Conservation (phyloP, 352 stramenopile species). For the Globisporangium viniferum region DNA sequence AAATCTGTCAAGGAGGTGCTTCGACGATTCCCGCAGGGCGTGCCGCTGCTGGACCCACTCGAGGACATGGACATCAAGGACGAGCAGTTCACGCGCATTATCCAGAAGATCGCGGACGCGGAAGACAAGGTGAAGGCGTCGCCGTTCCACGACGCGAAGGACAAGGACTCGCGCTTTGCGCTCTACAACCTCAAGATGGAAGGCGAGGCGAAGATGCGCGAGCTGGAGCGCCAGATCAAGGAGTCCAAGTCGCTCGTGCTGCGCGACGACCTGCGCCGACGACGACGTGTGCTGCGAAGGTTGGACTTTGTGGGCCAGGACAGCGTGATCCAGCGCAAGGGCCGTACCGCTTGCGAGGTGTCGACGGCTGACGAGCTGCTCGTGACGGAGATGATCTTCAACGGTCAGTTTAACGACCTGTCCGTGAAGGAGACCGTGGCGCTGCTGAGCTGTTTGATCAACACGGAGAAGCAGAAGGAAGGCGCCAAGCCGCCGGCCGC, state of each 20-base stretch:
- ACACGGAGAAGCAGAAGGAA: constrained; percentile 92
- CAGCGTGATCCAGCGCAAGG: constrained; percentile 98
- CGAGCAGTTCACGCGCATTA: constrained; percentile 87
- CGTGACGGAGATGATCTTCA: constrained; percentile 98
- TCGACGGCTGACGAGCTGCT: constrained; percentile 98
- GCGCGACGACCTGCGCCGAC: constrained; percentile 93
- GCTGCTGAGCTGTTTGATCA: constrained; percentile 96
- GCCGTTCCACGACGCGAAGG: constrained; percentile 60
- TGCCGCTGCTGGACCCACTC: constrained; percentile 92
- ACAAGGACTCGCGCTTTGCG: constrained; percentile 80
- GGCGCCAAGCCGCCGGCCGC: constrained; percentile 73
- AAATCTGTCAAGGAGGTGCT: constrained; percentile 81
- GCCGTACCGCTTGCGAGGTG: constrained; percentile 97
- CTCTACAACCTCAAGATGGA: constrained; percentile 92
- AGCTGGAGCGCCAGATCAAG: constrained; percentile 93
- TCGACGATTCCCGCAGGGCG: constrained; percentile 71
- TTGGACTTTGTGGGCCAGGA: constrained; percentile 96
- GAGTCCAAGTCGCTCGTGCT: constrained; percentile 95
- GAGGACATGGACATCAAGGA: constrained; percentile 95
- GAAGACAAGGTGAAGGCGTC: constrained; percentile 67
- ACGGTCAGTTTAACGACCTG: constrained; percentile 97
- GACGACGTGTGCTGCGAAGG: constrained; percentile 94
- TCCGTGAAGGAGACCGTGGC: constrained; percentile 95
- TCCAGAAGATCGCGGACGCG: constrained; percentile 77
- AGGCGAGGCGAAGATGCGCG: constrained; percentile 88